Evolutionary conservation across 2,329 filamentous ascomycete genomes (phyloP).

Genomic region (Colletotrichum tanaceti): DNA sequence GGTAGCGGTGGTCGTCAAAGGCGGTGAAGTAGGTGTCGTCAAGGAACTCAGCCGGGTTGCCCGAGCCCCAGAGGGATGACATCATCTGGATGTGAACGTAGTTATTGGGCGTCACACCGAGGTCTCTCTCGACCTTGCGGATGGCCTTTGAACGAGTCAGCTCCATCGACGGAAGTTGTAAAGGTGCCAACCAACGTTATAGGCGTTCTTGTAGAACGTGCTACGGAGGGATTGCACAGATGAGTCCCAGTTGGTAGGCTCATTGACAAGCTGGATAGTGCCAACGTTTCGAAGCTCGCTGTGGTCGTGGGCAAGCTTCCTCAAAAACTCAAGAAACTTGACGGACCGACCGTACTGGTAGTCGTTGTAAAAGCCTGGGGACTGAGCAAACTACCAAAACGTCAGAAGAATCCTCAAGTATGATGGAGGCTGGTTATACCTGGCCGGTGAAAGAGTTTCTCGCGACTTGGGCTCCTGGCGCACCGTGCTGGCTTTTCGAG

Average conservation of each 20-base stretch:
- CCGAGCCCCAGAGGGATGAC: conserved; percentile 66
- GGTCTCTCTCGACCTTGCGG: conserved; percentile 58
- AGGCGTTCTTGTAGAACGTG: conserved; percentile 61
- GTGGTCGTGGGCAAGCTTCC: conserved; percentile 61
- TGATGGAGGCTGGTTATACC: conserved; percentile 33
- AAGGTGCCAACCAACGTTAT: conserved; percentile 32
- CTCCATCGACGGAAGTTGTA: accelerated
- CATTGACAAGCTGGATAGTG: conserved; percentile 69
- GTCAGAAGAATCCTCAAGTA: neutral
- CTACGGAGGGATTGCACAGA: conserved; percentile 50
- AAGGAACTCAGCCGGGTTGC: conserved; percentile 62
- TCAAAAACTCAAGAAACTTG: conserved; percentile 67
- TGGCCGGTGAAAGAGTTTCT: conserved; percentile 61
- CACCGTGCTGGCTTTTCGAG: conserved; percentile 56
- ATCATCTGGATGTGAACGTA: conserved; percentile 64
- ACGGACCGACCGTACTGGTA: conserved; percentile 67
- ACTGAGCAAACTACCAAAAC: conserved; percentile 34
- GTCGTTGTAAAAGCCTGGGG: conserved; percentile 65
- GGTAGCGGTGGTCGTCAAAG: conserved; percentile 70
- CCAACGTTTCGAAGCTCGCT: conserved; percentile 65
- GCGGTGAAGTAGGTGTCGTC: conserved; percentile 57
- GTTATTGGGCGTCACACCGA: conserved; percentile 55
- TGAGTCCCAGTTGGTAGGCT: conserved; percentile 58
- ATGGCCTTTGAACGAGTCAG: conserved; percentile 51
- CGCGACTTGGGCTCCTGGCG: conserved; percentile 60